These are phyloP conservation scores for Corymbia maculata DNA, from an alignment of 345 rosid genomes.

Conservation along the genomic window DNA sequence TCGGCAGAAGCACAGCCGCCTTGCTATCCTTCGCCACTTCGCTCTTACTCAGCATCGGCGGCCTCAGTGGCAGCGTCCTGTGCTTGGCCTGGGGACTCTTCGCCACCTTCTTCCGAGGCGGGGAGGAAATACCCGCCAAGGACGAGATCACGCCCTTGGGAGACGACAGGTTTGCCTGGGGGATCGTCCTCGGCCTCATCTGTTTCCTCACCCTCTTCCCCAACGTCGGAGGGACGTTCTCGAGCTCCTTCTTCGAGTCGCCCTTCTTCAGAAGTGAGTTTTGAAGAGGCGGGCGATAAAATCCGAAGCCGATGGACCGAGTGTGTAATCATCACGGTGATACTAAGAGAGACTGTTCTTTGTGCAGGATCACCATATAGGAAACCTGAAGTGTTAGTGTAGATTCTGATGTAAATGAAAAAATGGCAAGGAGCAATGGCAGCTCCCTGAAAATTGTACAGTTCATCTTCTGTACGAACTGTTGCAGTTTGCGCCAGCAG, in stretches of 20 bases:
- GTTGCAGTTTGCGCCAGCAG: neutral
- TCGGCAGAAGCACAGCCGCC: constrained; percentile 71
- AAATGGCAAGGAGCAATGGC: neutral
- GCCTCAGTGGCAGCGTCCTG: constrained; percentile 82
- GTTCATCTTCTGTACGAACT: neutral
- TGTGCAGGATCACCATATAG: neutral
- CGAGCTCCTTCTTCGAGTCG: constrained; percentile 56
- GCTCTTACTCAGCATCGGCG: constrained; percentile 62
- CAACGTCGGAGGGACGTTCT: constrained; percentile 83
- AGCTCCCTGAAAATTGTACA: neutral
- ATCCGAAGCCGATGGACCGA: neutral
- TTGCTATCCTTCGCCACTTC: constrained; percentile 73
- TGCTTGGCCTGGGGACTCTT: constrained; percentile 91
- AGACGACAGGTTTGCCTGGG: constrained; percentile 73
- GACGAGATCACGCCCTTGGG: constrained; percentile 80
- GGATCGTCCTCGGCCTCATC: constrained; percentile 67
- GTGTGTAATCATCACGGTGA: neutral
- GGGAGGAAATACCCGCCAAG: constrained; percentile 83
- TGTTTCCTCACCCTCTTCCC: constrained; percentile 94
- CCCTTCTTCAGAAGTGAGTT: constrained; percentile 75
- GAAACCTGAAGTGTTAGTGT: neutral
- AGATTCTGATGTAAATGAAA: neutral
- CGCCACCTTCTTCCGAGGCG: constrained; percentile 87
- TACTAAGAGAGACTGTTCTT: neutral
- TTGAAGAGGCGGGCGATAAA: neutral